These are phyloP conservation scores for Trichosporon coremiiforme DNA, from an alignment of 1,284 basidiomycete genomes.

Conservation along the genomic window DNA sequence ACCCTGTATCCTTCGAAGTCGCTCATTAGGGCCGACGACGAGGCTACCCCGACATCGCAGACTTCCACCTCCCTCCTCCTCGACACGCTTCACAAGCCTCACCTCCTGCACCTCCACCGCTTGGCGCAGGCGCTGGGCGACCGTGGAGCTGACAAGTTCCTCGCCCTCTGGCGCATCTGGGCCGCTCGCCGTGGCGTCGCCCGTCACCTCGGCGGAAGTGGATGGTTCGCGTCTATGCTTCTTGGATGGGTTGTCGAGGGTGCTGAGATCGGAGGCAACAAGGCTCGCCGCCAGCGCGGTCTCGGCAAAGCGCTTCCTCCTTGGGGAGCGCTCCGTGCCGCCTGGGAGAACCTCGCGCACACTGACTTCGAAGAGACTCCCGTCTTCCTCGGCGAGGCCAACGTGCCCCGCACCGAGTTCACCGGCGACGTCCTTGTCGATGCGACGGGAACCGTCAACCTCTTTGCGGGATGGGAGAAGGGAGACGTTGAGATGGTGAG, in stretches of 20 bases:
- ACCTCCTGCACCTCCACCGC: constrained; percentile 70
- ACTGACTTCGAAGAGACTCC: constrained; percentile 68
- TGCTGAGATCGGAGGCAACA: constrained; percentile 60
- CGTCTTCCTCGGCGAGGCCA: constrained; percentile 63
- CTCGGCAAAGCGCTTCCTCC: constrained; percentile 60
- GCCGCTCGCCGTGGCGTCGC: constrained; percentile 79
- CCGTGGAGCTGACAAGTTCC: constrained; percentile 63
- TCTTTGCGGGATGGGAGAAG: constrained; percentile 74
- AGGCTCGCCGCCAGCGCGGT: constrained; percentile 47
- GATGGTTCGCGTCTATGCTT: constrained; percentile 70
- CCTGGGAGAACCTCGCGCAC: constrained; percentile 61
- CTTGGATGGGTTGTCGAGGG: constrained; percentile 73
- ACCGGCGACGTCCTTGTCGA: constrained; percentile 69
- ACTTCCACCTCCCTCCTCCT: constrained; percentile 79
- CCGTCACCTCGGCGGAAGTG: constrained; percentile 63
- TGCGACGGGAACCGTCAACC: constrained; percentile 74
- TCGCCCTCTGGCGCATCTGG: constrained; percentile 84
- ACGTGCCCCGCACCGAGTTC: constrained; percentile 52
- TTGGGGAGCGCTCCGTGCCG: constrained; percentile 52
- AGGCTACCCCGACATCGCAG: constrained; percentile 58
- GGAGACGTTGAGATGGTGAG: constrained; percentile 57
- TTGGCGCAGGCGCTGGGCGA: constrained; percentile 69
- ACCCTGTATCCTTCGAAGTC: constrained; percentile 74
- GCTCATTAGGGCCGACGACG: constrained; percentile 62
- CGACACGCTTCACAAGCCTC: constrained; percentile 66